Evolutionary conservation across 2,329 filamentous ascomycete species (phyloP), one percentile per base, ranked within the genome.

Genomic region (Cadophora sp.): DNA sequence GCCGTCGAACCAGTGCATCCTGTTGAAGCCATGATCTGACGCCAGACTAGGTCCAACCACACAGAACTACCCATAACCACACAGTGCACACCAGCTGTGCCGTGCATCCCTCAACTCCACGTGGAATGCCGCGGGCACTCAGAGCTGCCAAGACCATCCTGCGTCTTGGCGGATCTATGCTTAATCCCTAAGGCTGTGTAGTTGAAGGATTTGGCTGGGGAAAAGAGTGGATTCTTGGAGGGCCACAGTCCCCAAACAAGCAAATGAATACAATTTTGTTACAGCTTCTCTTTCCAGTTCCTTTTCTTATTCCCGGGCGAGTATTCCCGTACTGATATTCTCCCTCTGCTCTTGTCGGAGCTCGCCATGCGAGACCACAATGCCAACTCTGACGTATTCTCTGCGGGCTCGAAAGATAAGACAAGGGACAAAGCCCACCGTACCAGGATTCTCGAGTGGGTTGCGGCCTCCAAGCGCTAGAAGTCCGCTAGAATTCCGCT

Each of bases 91-190:
- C 55, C 55, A 43, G 11, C 36, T 41, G 55, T 58, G 55, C 55
- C 55, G 55, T 41, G 33, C 30, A 20, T 13, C 30, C 20, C 18
- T 22, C 14, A 24, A 41, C 20, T 58, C 55, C 36, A 58, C 55
- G 33, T 58, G 55, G 55, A 58, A 43, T 43, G 8, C 13, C 7
- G n/a, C 55, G 20, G 50, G 50, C 20, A 56, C 30, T 18, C 33
- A 39, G 13, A 24, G 11, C 20, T 58, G 36, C 55, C 55, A 58
- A 58, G 55, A 24, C 20, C 5, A 24, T 41, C 11, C 8, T 58
- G 20, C 55, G 33, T 58, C 55, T 58, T 58, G 55, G 55, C 55
- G 20, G n/a, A 41, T 58, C 20, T 58, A 43, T 58, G 55, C 55
- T 58, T 58, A 58, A 58, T 58, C 55, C 7, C 36, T 24, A 58